Percentiles rank a stretch among this genome's conserved stretches.
These are phyloP conservation scores for Colletotrichum sublineola DNA, from an alignment of 2,329 filamentous ascomycete genomes.

Conservation along the genomic window DNA sequence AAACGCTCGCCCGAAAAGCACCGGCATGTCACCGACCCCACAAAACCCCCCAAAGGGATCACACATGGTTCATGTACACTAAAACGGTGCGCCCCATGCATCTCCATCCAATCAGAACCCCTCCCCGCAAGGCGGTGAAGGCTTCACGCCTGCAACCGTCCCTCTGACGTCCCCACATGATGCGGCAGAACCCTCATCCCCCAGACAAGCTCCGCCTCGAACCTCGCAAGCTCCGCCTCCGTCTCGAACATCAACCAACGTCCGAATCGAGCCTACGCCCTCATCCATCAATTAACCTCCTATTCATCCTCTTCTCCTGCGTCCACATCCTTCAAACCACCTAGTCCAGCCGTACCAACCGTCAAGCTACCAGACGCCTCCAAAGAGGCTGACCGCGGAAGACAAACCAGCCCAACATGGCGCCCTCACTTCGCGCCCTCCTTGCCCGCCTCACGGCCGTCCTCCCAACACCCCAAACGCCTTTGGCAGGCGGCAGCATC, in stretches of 20 bases:
- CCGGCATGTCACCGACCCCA: slow-evolving; percentile 15
- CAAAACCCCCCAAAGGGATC: neutral
- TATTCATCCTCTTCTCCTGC: no score
- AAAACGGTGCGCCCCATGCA: neutral
- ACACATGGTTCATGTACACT: no score
- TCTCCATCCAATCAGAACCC: neutral
- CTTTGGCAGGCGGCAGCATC: neutral
- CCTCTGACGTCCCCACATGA: neutral
- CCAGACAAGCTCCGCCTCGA: slow-evolving; percentile 29
- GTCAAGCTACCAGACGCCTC: no score
- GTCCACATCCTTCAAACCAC: no score
- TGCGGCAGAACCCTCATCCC: slow-evolving; percentile 27
- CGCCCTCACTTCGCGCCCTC: slow-evolving; percentile 26
- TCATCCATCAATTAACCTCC: neutral
- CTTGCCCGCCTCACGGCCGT: slow-evolving; percentile 10
- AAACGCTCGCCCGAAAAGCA: neutral
- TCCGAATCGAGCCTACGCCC: neutral
- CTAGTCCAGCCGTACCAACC: neutral
- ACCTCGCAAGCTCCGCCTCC: neutral
- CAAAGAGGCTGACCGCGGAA: no score
- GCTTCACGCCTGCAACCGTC: neutral
- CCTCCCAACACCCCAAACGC: slow-evolving; percentile 23
- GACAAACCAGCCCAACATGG: neutral
- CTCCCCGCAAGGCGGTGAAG: neutral
- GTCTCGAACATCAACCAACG: neutral